These are phyloP conservation scores for Globisporangium camurandrum DNA, from an alignment of 352 stramenopile genomes.

Conservation along the genomic window DNA sequence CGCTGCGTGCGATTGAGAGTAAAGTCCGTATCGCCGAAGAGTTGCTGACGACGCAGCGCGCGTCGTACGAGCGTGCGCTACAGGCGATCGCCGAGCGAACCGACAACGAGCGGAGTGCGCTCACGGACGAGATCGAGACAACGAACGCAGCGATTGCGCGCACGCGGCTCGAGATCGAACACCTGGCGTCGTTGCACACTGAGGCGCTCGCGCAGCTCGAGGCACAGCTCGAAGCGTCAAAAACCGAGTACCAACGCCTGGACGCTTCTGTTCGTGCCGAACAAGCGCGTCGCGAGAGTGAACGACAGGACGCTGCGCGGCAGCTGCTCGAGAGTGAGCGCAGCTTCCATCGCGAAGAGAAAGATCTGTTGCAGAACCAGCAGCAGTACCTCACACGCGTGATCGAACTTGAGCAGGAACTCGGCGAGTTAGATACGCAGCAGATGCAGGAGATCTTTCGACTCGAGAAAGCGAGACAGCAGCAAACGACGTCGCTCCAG, in stretches of 20 bases:
- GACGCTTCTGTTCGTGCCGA: constrained; percentile 30
- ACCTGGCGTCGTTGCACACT: constrained; percentile 44
- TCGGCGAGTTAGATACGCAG: constrained; percentile 53
- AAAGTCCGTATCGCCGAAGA: constrained; percentile 52
- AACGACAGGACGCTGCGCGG: constrained; percentile 35
- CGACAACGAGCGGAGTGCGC: constrained; percentile 28
- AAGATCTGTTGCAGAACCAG: constrained; percentile 49
- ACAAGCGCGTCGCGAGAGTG: constrained; percentile 34
- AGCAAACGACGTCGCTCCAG: constrained; percentile 29
- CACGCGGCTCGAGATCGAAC: constrained; percentile 48
- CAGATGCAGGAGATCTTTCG: constrained; percentile 61
- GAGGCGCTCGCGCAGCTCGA: constrained; percentile 45
- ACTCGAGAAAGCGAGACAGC: constrained; percentile 46
- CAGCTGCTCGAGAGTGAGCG: constrained; percentile 57
- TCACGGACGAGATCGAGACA: constrained; percentile 51
- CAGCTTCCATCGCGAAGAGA: constrained; percentile 64
- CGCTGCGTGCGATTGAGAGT: constrained; percentile 37
- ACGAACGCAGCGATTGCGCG: constrained; percentile 50
- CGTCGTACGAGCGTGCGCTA: constrained; percentile 55
- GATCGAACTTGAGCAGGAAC: constrained; percentile 49
- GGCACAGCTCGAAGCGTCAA: constrained; percentile 44
- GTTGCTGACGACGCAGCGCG: constrained; percentile 52
- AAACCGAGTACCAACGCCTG: constrained; percentile 42
- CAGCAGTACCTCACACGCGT: constrained; percentile 56
- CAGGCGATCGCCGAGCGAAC: constrained; percentile 44